These are phyloP conservation scores for Lachnellula suecica DNA, from an alignment of 2,329 filamentous ascomycete species.

Conservation along the genomic window DNA sequence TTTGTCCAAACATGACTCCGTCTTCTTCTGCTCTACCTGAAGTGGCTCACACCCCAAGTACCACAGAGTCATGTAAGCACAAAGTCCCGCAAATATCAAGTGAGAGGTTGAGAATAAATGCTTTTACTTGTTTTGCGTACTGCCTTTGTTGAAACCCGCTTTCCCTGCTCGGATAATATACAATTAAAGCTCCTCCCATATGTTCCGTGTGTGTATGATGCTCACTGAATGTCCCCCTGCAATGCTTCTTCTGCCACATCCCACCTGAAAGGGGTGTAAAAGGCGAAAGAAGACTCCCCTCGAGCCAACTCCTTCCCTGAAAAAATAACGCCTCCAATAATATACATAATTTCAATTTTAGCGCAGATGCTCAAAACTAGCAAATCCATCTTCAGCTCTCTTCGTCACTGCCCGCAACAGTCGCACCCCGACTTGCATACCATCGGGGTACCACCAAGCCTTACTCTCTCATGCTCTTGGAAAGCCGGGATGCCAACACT, in stretches of 20 bases:
- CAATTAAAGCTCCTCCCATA: neutral
- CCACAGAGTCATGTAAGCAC: too few species aligned
- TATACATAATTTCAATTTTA: neutral
- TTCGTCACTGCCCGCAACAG: constrained; percentile 4
- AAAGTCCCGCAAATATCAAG: too few species aligned
- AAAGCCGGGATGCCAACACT: constrained; percentile 1
- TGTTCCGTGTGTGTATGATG: neutral
- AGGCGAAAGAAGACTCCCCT: neutral
- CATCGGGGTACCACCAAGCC: neutral
- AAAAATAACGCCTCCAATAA: neutral
- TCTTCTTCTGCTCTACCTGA: too few species aligned
- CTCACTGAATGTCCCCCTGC: neutral
- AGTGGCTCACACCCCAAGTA: too few species aligned
- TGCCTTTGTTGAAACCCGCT: too few species aligned
- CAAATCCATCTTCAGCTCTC: too few species aligned
- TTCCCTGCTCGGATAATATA: too few species aligned
- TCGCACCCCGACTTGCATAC: neutral
- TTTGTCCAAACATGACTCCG: too few species aligned
- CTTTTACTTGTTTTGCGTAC: too few species aligned
- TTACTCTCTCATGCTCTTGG: constrained; percentile 5
- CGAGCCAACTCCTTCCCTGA: neutral
- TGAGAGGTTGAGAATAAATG: too few species aligned
- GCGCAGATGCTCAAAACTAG: too few species aligned
- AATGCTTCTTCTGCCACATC: neutral
- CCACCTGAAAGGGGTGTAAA: neutral